Base-by-base conservation (phyloP, 2,329 filamentous ascomycete species). In the Cladosporium sp. region DNA sequence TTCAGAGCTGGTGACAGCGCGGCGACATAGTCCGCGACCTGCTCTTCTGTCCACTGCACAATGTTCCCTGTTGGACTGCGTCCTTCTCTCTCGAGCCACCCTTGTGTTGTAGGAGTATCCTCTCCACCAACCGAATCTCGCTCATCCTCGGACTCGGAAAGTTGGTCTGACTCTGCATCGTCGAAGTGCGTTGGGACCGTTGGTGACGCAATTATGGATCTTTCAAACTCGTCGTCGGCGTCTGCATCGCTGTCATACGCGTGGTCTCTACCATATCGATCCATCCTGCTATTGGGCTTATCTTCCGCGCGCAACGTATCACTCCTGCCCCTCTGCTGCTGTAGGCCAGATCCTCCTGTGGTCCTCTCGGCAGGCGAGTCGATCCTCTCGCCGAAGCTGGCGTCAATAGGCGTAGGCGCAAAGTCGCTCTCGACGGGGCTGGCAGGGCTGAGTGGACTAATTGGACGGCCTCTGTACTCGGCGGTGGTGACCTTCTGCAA, bases 1-100 rank as follows among this genome's bases (percentile, higher is more conserved):
- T 75, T 75, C 65, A 76, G 61, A 14, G 71, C 68, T 18, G 73
- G 72, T 28, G 68, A 71, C 49, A 72, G 67, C 14, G 69, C 68
- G 21, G 88, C 85, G 71, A 97, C 86, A 75, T 96, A 98, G 73
- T 96, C 92, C 70, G 92, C 92, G 79, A 91, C 93, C 80, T 98
- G 92, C 67, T 96, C 92, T 18, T 88, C 89, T 1, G 89, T 89
- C 91, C 91, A 95, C 72, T 92, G 89, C 35, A 88, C 88, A 71
- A 94, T 91, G 74, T 90, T 86, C 57, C 89, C 91, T 73, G 90
- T 89, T 71, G 90, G 90, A 70, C 91, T 82, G 63, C 74, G 67
- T 7, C 73, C 74, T 50, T 75, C 74, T 40, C 74, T 67, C n/a
- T 75, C 74, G 26, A 71, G 68, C 74, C 73, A 76, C 46, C 71